Evolutionary conservation across 148 eudicot species (phyloP), one percentile per base, ranked within the genome.

Genomic region (Polygonum aviculare): DNA sequence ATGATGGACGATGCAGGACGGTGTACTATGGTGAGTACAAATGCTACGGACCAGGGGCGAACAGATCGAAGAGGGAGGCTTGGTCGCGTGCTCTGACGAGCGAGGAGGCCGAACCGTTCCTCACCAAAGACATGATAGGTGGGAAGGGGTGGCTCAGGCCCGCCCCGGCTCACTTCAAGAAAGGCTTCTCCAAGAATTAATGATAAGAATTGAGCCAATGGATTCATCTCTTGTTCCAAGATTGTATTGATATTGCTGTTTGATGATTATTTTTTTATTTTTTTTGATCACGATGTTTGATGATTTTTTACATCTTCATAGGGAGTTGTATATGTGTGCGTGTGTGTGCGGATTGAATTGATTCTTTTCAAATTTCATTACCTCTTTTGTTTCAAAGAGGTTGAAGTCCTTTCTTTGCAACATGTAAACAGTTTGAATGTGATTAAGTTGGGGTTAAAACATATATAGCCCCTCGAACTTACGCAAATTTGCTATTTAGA

Each of bases 1-100:
- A 41, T 41, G 45, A 41, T 4, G 5, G 45, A 41, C 8, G 45
- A 48, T 12, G 69, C 81, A 91, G 97, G 9, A 88, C 90, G 18
- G 90, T 73, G 47, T 82, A 80, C 69, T 91, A 86, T 81, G 97
- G 91, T 11, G 97, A 91, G 57, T 87, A 89, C 87, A 86, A 86
- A 72, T 88, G 92, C 81, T 91, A 82, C 38, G 97, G 97, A 55
- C 85, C 89, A 16, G 97, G 97, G 8, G 87, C 91, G 2, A 77
- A 77, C 72, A 83, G 82, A 78, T 69, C 84, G 7, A 75, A 79
- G 12, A 79, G 97, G 75, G 97, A 83, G 10, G 50, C 50, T 22
- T 91, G 97, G 97, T 86, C 97, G 4, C 84, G 72, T 12, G 48
- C 60, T 44, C 81, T 91, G 7, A 78, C 92, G 26, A 79, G 35